Percentiles rank a stretch among this genome's conserved stretches.
These are phyloP conservation scores for Trichoderma gamsii DNA, from an alignment of 495 filamentous ascomycete species.

Conservation along the genomic window DNA sequence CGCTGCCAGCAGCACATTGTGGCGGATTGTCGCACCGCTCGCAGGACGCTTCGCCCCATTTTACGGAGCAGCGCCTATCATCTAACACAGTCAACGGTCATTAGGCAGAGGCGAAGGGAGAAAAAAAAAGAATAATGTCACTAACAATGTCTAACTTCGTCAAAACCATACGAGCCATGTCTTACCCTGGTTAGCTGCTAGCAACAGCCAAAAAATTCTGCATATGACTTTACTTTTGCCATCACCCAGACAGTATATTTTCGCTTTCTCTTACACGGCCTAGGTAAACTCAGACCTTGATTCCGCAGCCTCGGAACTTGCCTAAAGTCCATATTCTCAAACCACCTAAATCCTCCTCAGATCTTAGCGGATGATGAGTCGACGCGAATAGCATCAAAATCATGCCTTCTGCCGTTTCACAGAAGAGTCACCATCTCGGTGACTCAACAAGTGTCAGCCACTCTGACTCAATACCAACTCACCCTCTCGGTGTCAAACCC, in stretches of 20 bases:
- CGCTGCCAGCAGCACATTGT: background rate
- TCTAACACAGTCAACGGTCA: background rate
- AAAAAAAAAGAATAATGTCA: background rate
- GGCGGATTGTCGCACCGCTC: background rate
- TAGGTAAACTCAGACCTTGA: no score
- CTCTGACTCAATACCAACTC: constrained; percentile 54
- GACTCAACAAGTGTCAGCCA: constrained; percentile 35
- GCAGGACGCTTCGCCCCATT: background rate
- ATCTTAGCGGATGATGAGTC: background rate
- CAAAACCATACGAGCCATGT: background rate
- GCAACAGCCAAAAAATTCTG: background rate
- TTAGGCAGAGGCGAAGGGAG: background rate
- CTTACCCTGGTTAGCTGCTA: background rate
- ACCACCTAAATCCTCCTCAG: background rate
- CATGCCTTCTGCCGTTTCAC: constrained; percentile 7
- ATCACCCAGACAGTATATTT: no score
- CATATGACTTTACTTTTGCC: no score
- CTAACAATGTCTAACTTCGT: background rate
- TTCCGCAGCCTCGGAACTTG: no score
- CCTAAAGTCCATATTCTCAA: background rate
- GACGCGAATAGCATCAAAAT: constrained; percentile 3
- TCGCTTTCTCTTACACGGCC: no score
- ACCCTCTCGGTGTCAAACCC: constrained; percentile 83
- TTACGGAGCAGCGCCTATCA: background rate
- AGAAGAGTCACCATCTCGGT: background rate